A percentile compares a stretch with the other conserved stretches of the same genome.
Evolutionary conservation across 139 green algal genomes (phyloP).

Genomic region (Tetraselmis chui): DNA sequence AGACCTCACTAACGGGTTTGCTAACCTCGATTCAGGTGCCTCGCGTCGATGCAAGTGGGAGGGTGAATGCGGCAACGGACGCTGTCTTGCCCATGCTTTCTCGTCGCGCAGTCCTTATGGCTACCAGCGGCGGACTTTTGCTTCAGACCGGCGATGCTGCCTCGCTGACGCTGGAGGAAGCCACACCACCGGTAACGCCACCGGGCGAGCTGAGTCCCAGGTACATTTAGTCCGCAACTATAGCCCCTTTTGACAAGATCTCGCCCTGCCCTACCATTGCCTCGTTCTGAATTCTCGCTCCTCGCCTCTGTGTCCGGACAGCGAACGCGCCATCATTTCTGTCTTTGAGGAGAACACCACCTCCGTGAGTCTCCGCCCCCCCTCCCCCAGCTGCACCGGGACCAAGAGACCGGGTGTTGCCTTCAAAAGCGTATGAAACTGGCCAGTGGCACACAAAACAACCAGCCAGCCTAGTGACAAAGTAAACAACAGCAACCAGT

Average conservation of each 20-base stretch:
- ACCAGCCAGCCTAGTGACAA: neutral
- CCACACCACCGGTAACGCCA: neutral
- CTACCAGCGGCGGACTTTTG: too few species aligned
- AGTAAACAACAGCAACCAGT: neutral
- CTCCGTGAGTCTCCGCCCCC: conserved; percentile 7
- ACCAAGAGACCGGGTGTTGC: too few species aligned
- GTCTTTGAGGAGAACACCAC: conserved; percentile 48
- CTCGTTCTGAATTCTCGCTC: neutral
- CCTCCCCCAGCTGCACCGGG: neutral
- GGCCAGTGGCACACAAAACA: neutral
- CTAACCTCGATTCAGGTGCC: too few species aligned
- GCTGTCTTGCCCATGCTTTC: too few species aligned
- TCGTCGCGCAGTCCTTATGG: too few species aligned
- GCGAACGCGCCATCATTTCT: conserved; percentile 47
- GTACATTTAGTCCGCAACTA: neutral
- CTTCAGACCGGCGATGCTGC: too few species aligned
- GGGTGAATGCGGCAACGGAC: too few species aligned
- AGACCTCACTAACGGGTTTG: too few species aligned
- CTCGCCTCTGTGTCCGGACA: conserved; percentile 9
- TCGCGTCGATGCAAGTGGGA: too few species aligned
- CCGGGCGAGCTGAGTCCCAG: neutral
- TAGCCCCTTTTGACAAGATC: neutral
- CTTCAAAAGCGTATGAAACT: neutral
- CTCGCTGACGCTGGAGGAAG: neutral
- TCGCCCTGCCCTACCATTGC: neutral